Evolutionary conservation across 2,329 filamentous ascomycete genomes (phyloP).

Genomic region (Arthrinium phaeospermum): DNA sequence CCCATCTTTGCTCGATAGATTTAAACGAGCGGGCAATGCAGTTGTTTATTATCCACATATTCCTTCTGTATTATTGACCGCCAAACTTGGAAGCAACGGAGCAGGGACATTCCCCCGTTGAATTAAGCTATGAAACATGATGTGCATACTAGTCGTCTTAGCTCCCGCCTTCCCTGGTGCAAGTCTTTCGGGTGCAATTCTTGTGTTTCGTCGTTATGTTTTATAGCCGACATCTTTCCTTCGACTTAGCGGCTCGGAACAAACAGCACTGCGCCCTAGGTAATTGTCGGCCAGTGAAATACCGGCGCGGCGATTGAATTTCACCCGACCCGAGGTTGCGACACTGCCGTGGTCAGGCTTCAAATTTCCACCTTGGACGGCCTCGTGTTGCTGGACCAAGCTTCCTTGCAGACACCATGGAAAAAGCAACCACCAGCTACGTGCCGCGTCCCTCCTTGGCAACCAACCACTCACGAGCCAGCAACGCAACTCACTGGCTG

Average conservation of each 20-base stretch:
- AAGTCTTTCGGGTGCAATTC: background rate
- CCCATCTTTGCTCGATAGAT: background rate
- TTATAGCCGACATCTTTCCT: background rate
- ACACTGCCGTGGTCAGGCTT: background rate
- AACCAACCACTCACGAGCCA: background rate
- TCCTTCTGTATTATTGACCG: background rate
- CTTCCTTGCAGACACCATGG: background rate
- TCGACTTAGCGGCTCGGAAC: background rate
- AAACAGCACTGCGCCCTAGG: too few species aligned
- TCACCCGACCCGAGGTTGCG: background rate
- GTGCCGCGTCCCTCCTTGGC: background rate
- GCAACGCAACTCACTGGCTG: background rate
- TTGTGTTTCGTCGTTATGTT: background rate
- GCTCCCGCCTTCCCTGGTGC: background rate
- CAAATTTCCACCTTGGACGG: background rate
- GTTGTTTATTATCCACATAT: background rate
- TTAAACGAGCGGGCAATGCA: background rate
- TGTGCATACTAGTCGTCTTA: background rate
- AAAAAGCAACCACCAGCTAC: slow-evolving; percentile 7
- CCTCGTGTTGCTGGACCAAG: background rate
- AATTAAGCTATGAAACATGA: slow-evolving; percentile 14
- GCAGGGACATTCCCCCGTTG: background rate
- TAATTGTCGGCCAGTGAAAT: background rate
- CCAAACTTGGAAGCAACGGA: too few species aligned
- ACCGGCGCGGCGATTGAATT: background rate